Evolutionary conservation across 805 yeast genomes (phyloP).

Genomic region (Pichia rugopelliculosa): DNA sequence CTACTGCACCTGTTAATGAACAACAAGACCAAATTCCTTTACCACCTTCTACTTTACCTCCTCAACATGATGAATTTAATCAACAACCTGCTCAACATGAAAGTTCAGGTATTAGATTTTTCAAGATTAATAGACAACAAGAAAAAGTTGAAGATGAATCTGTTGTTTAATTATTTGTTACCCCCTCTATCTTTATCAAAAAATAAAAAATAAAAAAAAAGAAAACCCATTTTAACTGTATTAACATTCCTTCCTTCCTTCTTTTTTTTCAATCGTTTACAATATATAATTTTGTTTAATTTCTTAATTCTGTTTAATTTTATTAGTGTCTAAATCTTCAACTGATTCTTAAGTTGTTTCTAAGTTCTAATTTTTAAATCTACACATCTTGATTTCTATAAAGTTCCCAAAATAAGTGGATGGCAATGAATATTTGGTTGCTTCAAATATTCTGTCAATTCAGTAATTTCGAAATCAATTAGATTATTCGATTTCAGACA

Average conservation of each 20-base stretch:
- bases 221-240: no score
- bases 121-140: slow-evolving; percentile 57
- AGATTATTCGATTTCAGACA: slow-evolving; percentile 4
- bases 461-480: background rate
- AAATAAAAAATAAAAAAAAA: no score
- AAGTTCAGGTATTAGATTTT: slow-evolving; percentile 61
- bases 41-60: slow-evolving; percentile 20
- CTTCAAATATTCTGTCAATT: background rate
- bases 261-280: background rate
- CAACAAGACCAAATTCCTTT: slow-evolving; percentile 3
- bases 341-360: no score
- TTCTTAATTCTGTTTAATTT: background rate
- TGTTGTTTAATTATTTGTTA: slow-evolving; percentile 6
- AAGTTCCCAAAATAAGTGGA: slow-evolving; percentile 13
- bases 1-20: slow-evolving; percentile 13
- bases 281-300: background rate
- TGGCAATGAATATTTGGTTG: slow-evolving; percentile 5
- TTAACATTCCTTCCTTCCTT: background rate
- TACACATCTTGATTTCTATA: background rate
- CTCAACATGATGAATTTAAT: background rate
- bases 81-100: slow-evolving; percentile 28
- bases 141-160: slow-evolving; percentile 36
- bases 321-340: no score
- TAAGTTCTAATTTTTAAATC: no score
- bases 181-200: background rate